These are phyloP conservation scores for Populus davidiana DNA, from an alignment of 345 rosid species.

Conservation along the genomic window DNA sequence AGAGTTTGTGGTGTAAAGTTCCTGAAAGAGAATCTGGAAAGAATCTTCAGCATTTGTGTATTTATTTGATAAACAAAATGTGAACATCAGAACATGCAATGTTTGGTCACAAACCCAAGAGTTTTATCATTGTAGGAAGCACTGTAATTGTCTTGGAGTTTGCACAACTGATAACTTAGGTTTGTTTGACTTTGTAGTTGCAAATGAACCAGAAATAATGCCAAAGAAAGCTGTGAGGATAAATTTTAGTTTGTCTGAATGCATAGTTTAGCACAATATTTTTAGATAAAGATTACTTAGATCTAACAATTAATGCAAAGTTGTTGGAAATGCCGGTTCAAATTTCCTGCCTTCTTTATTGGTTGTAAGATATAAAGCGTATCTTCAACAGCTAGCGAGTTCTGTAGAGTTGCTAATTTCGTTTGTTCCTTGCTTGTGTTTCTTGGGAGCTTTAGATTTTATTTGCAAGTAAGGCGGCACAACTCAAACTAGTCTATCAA, in stretches of 20 bases:
- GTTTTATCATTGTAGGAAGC: background rate
- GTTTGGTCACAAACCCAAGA: conserved; percentile 2
- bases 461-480: background rate
- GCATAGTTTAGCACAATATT: background rate
- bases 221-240: background rate
- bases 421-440: background rate
- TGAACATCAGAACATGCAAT: background rate
- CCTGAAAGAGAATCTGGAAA: background rate
- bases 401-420: background rate
- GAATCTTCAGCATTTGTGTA: background rate
- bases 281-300: background rate
- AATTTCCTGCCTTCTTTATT: background rate
- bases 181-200: background rate
- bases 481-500: background rate
- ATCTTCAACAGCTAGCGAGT: background rate
- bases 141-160: background rate
- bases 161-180: background rate
- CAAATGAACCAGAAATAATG: background rate
- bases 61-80: background rate
- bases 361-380: background rate
- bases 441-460: background rate
- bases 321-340: background rate
- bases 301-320: background rate
- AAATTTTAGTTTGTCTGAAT: background rate
- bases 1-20: background rate